Evolutionary conservation across 257 asterid species (phyloP).

Genomic region (Solanum dulcamara): DNA sequence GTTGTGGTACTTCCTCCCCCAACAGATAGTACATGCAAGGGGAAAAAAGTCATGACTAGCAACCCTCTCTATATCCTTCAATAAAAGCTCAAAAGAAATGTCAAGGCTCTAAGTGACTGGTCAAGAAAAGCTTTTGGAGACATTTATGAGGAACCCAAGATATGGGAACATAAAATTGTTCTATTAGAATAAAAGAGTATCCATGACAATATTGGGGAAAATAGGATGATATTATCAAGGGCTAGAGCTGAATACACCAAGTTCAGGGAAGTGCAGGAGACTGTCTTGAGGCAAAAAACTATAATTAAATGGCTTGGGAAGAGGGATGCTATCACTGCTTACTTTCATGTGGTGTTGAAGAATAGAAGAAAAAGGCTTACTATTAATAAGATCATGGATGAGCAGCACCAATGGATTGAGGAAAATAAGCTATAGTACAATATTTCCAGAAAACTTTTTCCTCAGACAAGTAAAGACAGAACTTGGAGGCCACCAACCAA

Average conservation of each 20-base stretch:
- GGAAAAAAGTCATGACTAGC: neutral
- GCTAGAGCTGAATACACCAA: neutral
- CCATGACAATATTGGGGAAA: neutral
- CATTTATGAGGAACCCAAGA: neutral
- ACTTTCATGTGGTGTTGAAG: neutral
- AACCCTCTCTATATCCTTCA: no score
- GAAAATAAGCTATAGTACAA: neutral
- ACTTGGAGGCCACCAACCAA: neutral
- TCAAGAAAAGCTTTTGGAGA: neutral
- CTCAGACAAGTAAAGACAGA: neutral
- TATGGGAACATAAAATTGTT: neutral
- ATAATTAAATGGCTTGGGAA: neutral
- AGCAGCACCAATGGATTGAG: neutral
- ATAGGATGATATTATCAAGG: neutral
- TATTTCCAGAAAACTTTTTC: neutral
- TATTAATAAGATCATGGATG: neutral
- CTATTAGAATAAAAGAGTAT: neutral
- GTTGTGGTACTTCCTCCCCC: no score
- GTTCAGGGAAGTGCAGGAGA: no score
- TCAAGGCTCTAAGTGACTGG: no score
- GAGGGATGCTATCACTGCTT: neutral
- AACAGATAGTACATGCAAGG: neutral
- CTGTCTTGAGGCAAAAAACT: neutral
- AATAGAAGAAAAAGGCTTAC: neutral
- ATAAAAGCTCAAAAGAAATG: no score